Conservation (phyloP, 192 early-diverging fungal genomes). For the Coemansia sp. region DNA sequence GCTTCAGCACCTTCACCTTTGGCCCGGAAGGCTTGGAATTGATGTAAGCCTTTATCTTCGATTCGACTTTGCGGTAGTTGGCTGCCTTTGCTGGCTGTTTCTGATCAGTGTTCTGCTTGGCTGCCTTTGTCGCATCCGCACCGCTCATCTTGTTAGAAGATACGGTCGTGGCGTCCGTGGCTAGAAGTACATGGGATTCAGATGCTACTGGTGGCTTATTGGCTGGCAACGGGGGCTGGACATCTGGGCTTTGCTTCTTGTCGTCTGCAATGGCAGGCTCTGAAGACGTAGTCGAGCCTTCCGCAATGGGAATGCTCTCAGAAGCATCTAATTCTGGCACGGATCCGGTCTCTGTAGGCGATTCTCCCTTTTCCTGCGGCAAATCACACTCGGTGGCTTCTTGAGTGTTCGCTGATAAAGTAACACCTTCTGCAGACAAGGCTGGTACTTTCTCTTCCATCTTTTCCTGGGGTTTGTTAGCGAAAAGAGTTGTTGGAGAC, state of each 20-base stretch:
- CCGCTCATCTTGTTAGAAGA: not conserved
- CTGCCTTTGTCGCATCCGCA: conserved; percentile 1
- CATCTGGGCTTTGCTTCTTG: not conserved
- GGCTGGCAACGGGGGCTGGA: not conserved
- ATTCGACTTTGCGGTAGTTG: conserved; percentile 37
- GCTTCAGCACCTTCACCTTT: conserved; percentile 24
- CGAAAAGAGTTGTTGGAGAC: conserved; percentile 26
- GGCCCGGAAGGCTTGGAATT: conserved; percentile 29
- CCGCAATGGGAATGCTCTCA: not conserved
- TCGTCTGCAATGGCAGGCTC: not conserved
- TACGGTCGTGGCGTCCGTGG: not conserved
- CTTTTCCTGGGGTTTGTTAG: not conserved
- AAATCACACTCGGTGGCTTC: too few relatives aligned
- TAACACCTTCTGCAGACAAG: not conserved
- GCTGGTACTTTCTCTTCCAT: not conserved
- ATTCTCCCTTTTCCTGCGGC: too few relatives aligned
- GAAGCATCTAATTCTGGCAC: not conserved
- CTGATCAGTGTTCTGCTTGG: not conserved
- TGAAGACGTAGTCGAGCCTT: not conserved
- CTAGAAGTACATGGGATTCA: not conserved
- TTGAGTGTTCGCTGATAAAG: too few relatives aligned
- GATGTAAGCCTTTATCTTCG: conserved; percentile 51
- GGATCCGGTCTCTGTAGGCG: not conserved
- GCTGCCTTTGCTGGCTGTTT: conserved; percentile 6
- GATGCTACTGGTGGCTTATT: not conserved